phyloP scores from a whole-genome alignment of 2,329 filamentous ascomycete species.

The Xylariaceae sp. region DNA sequence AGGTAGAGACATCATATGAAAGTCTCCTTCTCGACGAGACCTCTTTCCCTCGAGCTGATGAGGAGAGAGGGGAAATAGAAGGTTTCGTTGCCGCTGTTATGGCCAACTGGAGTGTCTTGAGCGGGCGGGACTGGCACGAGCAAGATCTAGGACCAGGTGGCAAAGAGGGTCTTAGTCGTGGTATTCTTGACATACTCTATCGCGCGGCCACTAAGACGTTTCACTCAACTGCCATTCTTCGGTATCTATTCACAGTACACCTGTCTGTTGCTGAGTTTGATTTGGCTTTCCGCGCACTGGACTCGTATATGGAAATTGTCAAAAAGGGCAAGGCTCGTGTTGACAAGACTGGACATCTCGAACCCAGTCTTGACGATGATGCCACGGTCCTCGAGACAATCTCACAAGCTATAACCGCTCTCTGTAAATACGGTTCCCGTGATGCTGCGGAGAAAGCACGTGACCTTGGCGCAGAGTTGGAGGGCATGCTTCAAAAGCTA shows the following conservation, averaged over 20 bases:
- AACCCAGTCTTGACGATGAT: slow-evolving; percentile 73
- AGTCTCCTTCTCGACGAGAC: slow-evolving; percentile 72
- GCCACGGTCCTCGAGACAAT: slow-evolving; percentile 72
- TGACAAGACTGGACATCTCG: slow-evolving; percentile 69
- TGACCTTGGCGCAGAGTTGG: slow-evolving; percentile 64
- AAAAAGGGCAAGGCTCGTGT: slow-evolving; percentile 79
- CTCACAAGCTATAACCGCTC: slow-evolving; percentile 71
- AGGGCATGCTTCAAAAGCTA: slow-evolving; percentile 68
- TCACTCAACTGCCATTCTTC: slow-evolving; percentile 84
- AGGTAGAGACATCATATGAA: slow-evolving; percentile 77
- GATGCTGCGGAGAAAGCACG: slow-evolving; percentile 76
- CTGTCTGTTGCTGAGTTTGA: slow-evolving; percentile 87
- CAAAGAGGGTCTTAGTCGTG: slow-evolving; percentile 68
- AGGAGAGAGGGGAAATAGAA: slow-evolving; percentile 76
- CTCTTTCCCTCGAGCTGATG: slow-evolving; percentile 77
- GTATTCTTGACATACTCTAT: slow-evolving; percentile 83
- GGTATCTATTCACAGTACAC: slow-evolving; percentile 84
- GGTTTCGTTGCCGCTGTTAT: slow-evolving; percentile 75
- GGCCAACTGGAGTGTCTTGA: slow-evolving; percentile 79
- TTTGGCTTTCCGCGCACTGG: slow-evolving; percentile 82
- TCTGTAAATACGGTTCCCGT: slow-evolving; percentile 76
- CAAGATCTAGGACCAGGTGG: slow-evolving; percentile 78
- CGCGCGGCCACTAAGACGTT: slow-evolving; percentile 89
- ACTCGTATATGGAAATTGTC: slow-evolving; percentile 87
- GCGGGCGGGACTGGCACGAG: slow-evolving; percentile 75